phyloP scores from a whole-genome alignment of 176 grass and related monocot genomes.

The Canna indica region DNA sequence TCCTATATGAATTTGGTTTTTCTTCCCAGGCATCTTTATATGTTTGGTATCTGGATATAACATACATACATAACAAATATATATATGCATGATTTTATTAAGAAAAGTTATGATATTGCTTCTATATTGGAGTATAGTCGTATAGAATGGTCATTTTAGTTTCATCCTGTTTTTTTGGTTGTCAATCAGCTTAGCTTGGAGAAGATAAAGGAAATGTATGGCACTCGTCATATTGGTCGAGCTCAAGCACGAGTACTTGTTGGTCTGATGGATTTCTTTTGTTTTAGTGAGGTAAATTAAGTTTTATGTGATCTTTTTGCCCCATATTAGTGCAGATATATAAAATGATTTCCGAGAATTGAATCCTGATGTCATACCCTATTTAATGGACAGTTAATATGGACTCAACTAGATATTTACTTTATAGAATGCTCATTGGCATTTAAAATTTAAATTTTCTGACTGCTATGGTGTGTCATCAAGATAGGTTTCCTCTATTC shows the following conservation, averaged over 20 bases:
- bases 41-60: not conserved
- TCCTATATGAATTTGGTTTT: not conserved
- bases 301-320: not conserved
- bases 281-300: slow-evolving; percentile 85
- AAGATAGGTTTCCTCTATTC: not conserved
- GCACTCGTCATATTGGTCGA: slow-evolving; percentile 87
- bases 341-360: not conserved
- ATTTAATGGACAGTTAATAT: not conserved
- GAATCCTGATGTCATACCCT: not conserved
- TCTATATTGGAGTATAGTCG: no score
- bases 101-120: no score
- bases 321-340: not conserved
- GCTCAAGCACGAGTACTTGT: slow-evolving; percentile 62
- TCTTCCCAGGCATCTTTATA: no score
- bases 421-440: not conserved
- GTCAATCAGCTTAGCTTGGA: slow-evolving; percentile 58
- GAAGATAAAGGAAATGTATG: slow-evolving; percentile 83
- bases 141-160: no score
- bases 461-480: no score
- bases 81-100: not conserved
- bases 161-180: slow-evolving; percentile 18
- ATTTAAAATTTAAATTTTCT: not conserved
- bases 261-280: slow-evolving; percentile 98
- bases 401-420: not conserved
- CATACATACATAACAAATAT: not conserved